Evolutionary conservation across 495 filamentous ascomycete genomes (phyloP), one percentile per base, ranked within the genome.

Genomic region (Penicillium verhagenii): DNA sequence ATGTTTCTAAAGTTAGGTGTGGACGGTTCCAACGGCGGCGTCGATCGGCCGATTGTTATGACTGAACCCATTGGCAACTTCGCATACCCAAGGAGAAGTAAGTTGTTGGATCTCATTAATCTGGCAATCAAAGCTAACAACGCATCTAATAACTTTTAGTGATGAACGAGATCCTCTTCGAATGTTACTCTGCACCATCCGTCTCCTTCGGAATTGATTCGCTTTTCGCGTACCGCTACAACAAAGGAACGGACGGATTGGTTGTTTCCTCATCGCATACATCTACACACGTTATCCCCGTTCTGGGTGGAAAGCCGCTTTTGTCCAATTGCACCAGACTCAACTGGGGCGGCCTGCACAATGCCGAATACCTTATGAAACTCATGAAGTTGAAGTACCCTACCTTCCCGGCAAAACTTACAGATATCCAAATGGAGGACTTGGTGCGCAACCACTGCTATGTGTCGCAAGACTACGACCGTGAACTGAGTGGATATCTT

Each of bases 91-190:
- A 73, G 91, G 56, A 91, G 88, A 73, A 90, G 92, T 96, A 71
- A 56, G 86, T 77, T 45, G 3, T 5, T n/a, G n/a, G n/a, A n/a
- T 18, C 29, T 31, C 1, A 9, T 14, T 40, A 8, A n/a, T 9
- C n/a, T 45, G 21, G 7, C 14, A 20, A 13, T 23, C 11, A 20
- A 23, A 19, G 53, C 63, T 68, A 43, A 72, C 52, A 44, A 25
- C 11, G 19, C 20, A 19, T 52, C 63, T 68, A 43, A 72, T 50
- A 44, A 25, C 18, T 28, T 47, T 23, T 59, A 97, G 91, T 90
- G 59, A 97, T 97, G 91, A 94, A 88, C 53, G 94, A 98, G 69
- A 90, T 97, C 51, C 76, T 98, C 20, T 98, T 96, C 70, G 94
- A 98, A 64, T 92, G 88, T 73, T 98, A 97, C 74, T 81, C 80